Evolutionary conservation across 352 stramenopile genomes (phyloP), one percentile per base, ranked within the genome.

Genomic region (Lagenidium giganteum): DNA sequence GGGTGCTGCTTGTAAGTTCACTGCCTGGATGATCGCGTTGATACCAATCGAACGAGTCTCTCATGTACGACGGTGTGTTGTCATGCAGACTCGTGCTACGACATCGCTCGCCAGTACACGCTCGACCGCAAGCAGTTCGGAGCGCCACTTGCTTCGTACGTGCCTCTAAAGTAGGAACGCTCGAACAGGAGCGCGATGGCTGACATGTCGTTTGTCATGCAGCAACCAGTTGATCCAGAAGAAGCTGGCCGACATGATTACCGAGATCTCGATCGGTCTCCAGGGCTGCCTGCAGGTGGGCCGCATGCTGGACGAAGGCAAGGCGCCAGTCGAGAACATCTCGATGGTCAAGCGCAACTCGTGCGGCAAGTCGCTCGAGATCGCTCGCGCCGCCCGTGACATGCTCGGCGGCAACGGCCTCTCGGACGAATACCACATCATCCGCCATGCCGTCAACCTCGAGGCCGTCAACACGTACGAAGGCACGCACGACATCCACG

Each of bases 401-500:
- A 98, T 99, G 95, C 74, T 99, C 26, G 96, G 96, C 30, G 96
- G 94, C 42, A 99, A 99, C 67, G 96, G 96, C 21, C 93, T 99
- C 45, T 97, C 88, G 43, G 96, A 99, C 64, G 96, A 99, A 61
- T 99, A 99, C 73, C 95, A 98, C 62, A 73, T 99, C 44, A 98
- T 99, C 54, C 89, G 96, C 34, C 96, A 99, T 61, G 64, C 96
- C 22, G 93, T 98, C 58, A 99, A 99, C 55, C 71, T 99, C 30
- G 96, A 99, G 67, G 94, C 96, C 17, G 96, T 99, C 25, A 99
- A 98, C 75, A 99, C 96, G 16, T 99, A 99, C 72, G 96, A 99
- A 70, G 96, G 96, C 37, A 99, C 96, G 20, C 95, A 98, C 63
- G 96, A 99, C 64, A 80, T 99, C 26, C 96, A 99, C 65, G 95